phyloP scores from a whole-genome alignment of 2,329 filamentous ascomycete genomes.

The Gaeumannomyces tritici region DNA sequence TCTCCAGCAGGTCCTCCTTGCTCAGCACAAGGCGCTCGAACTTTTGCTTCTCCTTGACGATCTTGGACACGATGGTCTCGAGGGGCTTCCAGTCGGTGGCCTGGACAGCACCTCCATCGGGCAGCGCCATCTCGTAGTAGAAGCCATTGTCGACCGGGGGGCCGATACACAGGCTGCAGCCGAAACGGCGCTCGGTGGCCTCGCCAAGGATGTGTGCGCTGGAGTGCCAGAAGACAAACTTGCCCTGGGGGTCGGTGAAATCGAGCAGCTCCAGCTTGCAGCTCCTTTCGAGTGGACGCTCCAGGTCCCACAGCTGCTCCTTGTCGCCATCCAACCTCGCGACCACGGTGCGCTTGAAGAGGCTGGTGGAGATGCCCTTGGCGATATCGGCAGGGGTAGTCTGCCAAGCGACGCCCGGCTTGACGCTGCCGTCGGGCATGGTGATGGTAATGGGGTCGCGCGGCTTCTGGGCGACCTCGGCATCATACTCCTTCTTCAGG shows the following conservation, averaged over 20 bases:
- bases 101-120: conserved; percentile 60
- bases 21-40: conserved; percentile 84
- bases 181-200: conserved; percentile 81
- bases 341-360: conserved; percentile 79
- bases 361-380: conserved; percentile 72
- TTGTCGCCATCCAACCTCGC: conserved; percentile 67
- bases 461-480: conserved; percentile 61
- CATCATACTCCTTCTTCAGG: conserved; percentile 75
- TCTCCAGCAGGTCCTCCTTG: conserved; percentile 86
- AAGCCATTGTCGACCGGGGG: conserved; percentile 87
- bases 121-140: conserved; percentile 93
- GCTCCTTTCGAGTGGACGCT: conserved; percentile 78
- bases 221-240: conserved; percentile 97
- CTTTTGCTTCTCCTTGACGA: conserved; percentile 93
- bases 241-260: conserved; percentile 65
- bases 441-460: conserved; percentile 67
- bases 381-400: conserved; percentile 76
- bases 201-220: conserved; percentile 95
- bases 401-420: conserved; percentile 76
- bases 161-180: conserved; percentile 87
- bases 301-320: conserved; percentile 79
- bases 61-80: conserved; percentile 68
- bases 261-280: conserved; percentile 77
- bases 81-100: conserved; percentile 75
- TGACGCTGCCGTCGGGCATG: conserved; percentile 60